A percentile compares a stretch with the other conserved stretches of the same genome.
These are phyloP conservation scores for Pythium scleroteichum DNA, from an alignment of 352 stramenopile genomes.

Conservation along the genomic window DNA sequence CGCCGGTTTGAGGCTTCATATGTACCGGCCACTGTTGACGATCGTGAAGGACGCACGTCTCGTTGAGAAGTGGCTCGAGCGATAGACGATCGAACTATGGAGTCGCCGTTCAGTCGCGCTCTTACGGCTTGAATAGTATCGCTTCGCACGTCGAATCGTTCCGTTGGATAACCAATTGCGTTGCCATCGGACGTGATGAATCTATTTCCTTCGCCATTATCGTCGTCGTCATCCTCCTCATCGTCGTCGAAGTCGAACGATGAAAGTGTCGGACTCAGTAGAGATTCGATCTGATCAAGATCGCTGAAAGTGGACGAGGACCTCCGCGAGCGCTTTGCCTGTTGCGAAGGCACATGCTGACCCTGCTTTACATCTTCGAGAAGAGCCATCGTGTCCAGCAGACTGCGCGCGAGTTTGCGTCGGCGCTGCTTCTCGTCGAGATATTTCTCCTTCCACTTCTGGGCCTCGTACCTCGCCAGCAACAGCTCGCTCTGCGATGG, in stretches of 20 bases:
- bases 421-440: slow-evolving; percentile 65
- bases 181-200: no score
- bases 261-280: slow-evolving; percentile 81
- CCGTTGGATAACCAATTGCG: no score
- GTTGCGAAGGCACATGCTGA: not conserved
- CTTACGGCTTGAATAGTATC: no score
- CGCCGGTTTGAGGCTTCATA: slow-evolving; percentile 18
- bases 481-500: slow-evolving; percentile 55
- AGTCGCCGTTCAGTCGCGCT: not conserved
- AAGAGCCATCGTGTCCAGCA: slow-evolving; percentile 65
- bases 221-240: slow-evolving; percentile 34
- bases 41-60: slow-evolving; percentile 44
- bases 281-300: slow-evolving; percentile 51
- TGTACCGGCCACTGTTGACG: slow-evolving; percentile 52
- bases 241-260: slow-evolving; percentile 86
- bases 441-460: slow-evolving; percentile 84
- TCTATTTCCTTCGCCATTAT: slow-evolving; percentile 12
- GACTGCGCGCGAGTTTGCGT: slow-evolving; percentile 58
- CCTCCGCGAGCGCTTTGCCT: slow-evolving; percentile 21
- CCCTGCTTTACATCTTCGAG: slow-evolving; percentile 27
- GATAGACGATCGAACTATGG: not conserved
- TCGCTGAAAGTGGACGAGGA: slow-evolving; percentile 54
- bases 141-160: no score
- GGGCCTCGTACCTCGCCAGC: slow-evolving; percentile 64
- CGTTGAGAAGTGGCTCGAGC: slow-evolving; percentile 10